Evolutionary conservation across 2,329 filamentous ascomycete species (phyloP).

Genomic region (Pyricularia sp.): DNA sequence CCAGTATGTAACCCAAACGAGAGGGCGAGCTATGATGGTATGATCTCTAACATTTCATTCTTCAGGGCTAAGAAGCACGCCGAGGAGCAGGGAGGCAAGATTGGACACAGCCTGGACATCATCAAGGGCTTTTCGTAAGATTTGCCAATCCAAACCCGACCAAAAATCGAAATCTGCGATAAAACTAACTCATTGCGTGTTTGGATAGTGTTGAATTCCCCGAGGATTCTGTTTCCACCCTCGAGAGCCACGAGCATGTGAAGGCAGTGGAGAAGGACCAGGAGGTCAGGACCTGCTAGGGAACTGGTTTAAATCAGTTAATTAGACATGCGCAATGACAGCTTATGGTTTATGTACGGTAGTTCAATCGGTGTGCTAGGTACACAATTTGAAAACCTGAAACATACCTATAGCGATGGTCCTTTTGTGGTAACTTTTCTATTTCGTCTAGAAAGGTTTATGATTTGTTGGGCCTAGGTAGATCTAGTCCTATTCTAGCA

Average conservation of each 20-base stretch:
- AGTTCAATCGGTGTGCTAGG: background rate
- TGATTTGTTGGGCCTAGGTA: background rate
- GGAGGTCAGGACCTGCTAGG: constrained; percentile 63
- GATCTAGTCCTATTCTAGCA: background rate
- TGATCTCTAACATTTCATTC: background rate
- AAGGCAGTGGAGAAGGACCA: constrained; percentile 66
- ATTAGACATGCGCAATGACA: background rate
- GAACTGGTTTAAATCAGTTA: background rate
- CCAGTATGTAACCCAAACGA: constrained; percentile 36
- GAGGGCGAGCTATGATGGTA: background rate
- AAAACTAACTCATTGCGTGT: constrained; percentile 7
- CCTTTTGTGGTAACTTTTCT: background rate
- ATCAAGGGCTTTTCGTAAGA: constrained; percentile 92
- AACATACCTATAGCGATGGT: background rate
- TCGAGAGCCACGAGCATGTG: constrained; percentile 63
- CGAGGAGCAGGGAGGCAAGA: constrained; percentile 68
- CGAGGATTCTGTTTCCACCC: constrained; percentile 53
- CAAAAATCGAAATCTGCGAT: background rate
- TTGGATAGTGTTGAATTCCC: constrained; percentile 60
- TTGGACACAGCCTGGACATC: constrained; percentile 73
- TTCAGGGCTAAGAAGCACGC: constrained; percentile 68
- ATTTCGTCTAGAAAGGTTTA: background rate
- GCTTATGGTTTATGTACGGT: background rate
- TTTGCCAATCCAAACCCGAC: background rate
- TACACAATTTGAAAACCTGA: background rate